Base-by-base conservation (phyloP, 139 green algal genomes). In the Coccomyxa sp. region DNA sequence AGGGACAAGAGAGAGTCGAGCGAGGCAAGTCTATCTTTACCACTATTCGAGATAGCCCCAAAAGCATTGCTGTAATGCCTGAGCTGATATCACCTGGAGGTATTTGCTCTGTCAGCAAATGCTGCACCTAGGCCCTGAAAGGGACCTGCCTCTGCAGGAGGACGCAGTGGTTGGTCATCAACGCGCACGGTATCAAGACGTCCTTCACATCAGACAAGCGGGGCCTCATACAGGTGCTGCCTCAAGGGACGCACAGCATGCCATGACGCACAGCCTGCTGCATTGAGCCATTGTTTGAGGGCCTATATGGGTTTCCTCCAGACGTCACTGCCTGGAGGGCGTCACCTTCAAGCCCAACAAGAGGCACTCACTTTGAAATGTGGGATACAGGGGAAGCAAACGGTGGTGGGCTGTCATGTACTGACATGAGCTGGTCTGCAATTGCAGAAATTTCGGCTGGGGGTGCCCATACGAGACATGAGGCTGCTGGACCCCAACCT, bases 401-500 rank as follows among this genome's bases (percentile, higher is more conserved):
- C 71, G 36, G 24, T 10, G 8, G 10, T 35, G 16, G 55, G 8
- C 18, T 38, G 0, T 33, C 44, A 39, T 79, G 14, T 6, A 18
- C 50, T 64, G 50, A 64, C 27, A 64, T 31, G 2, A 22, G 5
- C 22, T 64, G 50, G 50, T 6, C 10, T 44, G 36, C 29, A 74
- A 35, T 6, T 76, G 55, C 85, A 90, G 83, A 78, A 84, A 38
- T 89, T 91, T 64, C 82, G 86, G 37, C 81, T 97, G 38, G 88
- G 92, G 55, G 89, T 97, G 39, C 92, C 93, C 50, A 92, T 93
- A 29, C 89, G 93, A 24, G 93, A 97, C 84, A 92, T 97, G 90
- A 85, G 92, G 12, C 81, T 97, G 34, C 85, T 97, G 77, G 93
- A 97, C 76, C 86, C 86, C n/a, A 88, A 84, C 68, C 76, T 92